These are phyloP conservation scores for Saturnispora besseyi DNA, from an alignment of 805 yeast species.

Conservation along the genomic window DNA sequence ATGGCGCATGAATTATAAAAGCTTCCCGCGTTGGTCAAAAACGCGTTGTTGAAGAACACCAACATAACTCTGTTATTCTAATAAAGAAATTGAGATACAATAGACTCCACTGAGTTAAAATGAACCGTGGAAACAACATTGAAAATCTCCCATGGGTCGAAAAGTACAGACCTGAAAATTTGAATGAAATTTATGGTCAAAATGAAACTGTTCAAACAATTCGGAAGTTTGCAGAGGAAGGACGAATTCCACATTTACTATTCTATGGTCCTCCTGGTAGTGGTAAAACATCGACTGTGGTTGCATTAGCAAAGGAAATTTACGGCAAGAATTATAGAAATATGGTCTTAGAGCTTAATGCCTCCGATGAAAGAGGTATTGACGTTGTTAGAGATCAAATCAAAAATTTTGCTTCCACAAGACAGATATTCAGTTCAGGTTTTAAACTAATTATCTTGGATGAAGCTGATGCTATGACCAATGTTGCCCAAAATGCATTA, in stretches of 20 bases:
- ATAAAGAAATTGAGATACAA: neutral
- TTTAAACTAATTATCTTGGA: slow-evolving; percentile 88
- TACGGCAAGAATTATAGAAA: slow-evolving; percentile 74
- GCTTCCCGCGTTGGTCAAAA: too few species aligned
- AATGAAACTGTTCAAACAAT: slow-evolving; percentile 78
- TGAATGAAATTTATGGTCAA: slow-evolving; percentile 90
- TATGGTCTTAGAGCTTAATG: slow-evolving; percentile 92
- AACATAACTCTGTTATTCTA: neutral
- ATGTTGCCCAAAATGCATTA: slow-evolving; percentile 75
- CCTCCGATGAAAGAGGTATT: slow-evolving; percentile 96
- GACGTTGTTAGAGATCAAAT: slow-evolving; percentile 97
- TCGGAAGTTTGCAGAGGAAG: slow-evolving; percentile 72
- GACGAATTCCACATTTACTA: slow-evolving; percentile 79
- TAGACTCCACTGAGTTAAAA: neutral
- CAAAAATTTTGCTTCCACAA: slow-evolving; percentile 91
- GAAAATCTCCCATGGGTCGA: slow-evolving; percentile 85
- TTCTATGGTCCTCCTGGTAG: slow-evolving; percentile 97
- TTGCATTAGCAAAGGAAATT: slow-evolving; percentile 80
- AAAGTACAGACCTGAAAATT: slow-evolving; percentile 78
- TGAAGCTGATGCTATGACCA: slow-evolving; percentile 94
- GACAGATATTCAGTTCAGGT: slow-evolving; percentile 81
- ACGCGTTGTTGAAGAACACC: neutral
- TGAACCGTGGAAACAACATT: slow-evolving; percentile 5
- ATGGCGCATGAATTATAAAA: too few species aligned
- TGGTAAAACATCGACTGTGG: slow-evolving; percentile 81